Base-by-base conservation (phyloP, 2,329 filamentous ascomycete genomes). In the Aschersonia sp. region DNA sequence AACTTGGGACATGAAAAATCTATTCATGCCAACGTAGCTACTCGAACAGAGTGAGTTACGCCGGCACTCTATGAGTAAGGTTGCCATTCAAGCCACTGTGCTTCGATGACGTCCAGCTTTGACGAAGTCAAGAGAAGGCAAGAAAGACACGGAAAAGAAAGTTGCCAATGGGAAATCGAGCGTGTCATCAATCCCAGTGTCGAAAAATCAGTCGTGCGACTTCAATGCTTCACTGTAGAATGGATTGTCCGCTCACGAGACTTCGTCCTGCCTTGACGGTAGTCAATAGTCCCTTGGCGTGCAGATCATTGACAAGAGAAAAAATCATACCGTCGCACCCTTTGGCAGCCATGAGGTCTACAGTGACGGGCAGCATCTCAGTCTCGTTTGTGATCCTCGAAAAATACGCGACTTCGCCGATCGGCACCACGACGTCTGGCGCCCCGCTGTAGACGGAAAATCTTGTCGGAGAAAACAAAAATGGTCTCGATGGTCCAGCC, bases 291-390 rank as follows among this genome's bases (percentile, higher is more conserved):
- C 75, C 75, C 12, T 64, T 69, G 30, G 60, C 60, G 1, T 72
- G 65, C 48, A 82, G 51, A 42, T 75, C 72, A 45, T 69, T 62
- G 2, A 77, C 72, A 45, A 82, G 58, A 43, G 66, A 68, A 42
- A 73, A 74, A 30, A 82, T 54, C 63, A 81, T 66, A 0, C 74
- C 73, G 59, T 82, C 79, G 51, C 79, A 83, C 0, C 78, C 77
- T 52, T 71, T 73, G 1, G 75, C 73, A 0, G 69, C 77, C 61
- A 82, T 62, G 28, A 82, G 62, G 51, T 77, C 68, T 0, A 80
- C 69, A 1, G 74, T 71, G 0, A 82, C 77, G 0, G 78, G 79
- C 35, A 81, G 57, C 44, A 61, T 61, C 53, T 76, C 72, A 4
- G 64, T 64, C 40, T 72, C 70, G 2, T 67, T 63, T 0, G 68